Evolutionary conservation across 148 eudicot species (phyloP), one percentile per base, ranked within the genome.

Genomic region (Heliamphora exappendiculata): DNA sequence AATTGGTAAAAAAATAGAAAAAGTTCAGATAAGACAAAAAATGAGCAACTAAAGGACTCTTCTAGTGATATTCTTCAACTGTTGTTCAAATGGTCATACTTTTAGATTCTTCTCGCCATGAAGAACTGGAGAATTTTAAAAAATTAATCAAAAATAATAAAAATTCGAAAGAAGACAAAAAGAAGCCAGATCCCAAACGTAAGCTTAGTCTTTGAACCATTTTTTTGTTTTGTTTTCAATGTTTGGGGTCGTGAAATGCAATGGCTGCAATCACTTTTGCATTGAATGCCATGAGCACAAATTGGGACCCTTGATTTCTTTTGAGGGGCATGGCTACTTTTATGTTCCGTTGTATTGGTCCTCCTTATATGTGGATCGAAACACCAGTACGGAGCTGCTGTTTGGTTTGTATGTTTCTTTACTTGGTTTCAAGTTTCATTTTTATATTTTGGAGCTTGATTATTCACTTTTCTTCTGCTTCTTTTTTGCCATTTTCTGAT

Each of bases 401-500:
- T 71, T 50, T 76, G 63, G 74, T 71, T 29, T 76, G 63, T 19
- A 55, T 42, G 36, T 37, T n/a, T 54, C 45, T 66, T 50, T 76
- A 33, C 14, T 51, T 26, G 44, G 19, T 29, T 36, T 51, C 17
- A 7, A 7, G 19, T 42, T 59, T 74, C 28, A 20, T 17, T 74
- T 74, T 60, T 41, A 33, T 12, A 28, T 60, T 13, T 57, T 31
- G 12, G 39, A 54, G 68, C 55, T 44, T 28, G 29, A 54, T 57
- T 5, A 10, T 45, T n/a, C 14, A 33, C 41, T 22, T 73, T 66
- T 75, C n/a, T n/a, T 20, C 80, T 78, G 20, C 59, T 49, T 24
- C 1, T 20, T 75, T 74, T 62, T n/a, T n/a, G n/a, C n/a, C n/a
- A n/a, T n/a, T n/a, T 64, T 68, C 67, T 79, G 65, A 75, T 51